These are phyloP conservation scores for Heliocybe sulcata DNA, from an alignment of 1,284 basidiomycete genomes.

Conservation along the genomic window DNA sequence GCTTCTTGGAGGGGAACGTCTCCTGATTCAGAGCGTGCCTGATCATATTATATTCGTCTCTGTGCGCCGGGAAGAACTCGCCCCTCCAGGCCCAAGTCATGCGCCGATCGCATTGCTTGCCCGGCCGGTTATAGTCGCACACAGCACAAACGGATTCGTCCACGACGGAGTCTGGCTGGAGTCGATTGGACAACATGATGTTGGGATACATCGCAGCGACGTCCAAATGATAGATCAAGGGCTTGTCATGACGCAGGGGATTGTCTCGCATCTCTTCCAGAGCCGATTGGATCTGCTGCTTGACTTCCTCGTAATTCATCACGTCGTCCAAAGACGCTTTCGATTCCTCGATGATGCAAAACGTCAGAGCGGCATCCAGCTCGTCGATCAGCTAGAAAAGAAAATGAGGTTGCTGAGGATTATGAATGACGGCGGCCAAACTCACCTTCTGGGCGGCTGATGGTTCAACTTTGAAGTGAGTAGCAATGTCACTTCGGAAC, in stretches of 20 bases:
- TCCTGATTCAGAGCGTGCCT: slow-evolving; percentile 95
- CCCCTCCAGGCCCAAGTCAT: slow-evolving; percentile 99
- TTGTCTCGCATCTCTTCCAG: slow-evolving; percentile 91
- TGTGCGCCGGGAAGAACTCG: slow-evolving; percentile 96
- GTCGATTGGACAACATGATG: slow-evolving; percentile 99
- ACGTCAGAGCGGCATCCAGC: slow-evolving; percentile 86
- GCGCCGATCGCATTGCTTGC: slow-evolving; percentile 90
- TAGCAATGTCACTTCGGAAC: slow-evolving; percentile 93
- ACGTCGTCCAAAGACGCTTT: slow-evolving; percentile 77
- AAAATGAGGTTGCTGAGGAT: slow-evolving; percentile 4
- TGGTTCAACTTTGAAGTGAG: slow-evolving; percentile 94
- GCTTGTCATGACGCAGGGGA: slow-evolving; percentile 83
- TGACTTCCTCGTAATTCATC: slow-evolving; percentile 96
- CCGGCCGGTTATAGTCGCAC: slow-evolving; percentile 97
- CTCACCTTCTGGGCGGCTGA: slow-evolving; percentile 77
- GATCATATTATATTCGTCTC: slow-evolving; percentile 99
- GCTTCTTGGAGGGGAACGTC: slow-evolving; percentile 78
- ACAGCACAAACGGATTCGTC: slow-evolving; percentile 96
- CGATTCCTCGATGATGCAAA: slow-evolving; percentile 88
- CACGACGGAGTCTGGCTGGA: slow-evolving; percentile 97
- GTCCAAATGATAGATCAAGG: slow-evolving; percentile 98
- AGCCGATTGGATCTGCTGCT: slow-evolving; percentile 67
- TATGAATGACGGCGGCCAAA: too few species aligned
- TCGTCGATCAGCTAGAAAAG: slow-evolving; percentile 80
- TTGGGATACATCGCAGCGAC: slow-evolving; percentile 99